Evolutionary conservation across 371 early-diverging fungal genomes (phyloP).

Genomic region (Mucor saturninus): DNA sequence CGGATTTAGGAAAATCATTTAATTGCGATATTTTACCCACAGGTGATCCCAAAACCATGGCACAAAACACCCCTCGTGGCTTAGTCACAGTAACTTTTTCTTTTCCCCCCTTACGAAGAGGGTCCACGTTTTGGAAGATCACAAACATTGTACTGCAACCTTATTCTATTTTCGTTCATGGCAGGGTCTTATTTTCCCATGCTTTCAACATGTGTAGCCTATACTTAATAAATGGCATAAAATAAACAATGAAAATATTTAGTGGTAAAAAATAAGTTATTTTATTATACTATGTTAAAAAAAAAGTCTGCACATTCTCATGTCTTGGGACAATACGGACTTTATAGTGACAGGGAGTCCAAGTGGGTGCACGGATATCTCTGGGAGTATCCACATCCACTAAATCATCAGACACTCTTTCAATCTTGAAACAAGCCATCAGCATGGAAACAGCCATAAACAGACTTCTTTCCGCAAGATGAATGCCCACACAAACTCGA

Average conservation of each 20-base stretch:
- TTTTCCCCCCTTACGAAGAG: too few relatives aligned
- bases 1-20: neutral
- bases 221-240: neutral
- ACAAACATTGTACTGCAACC: neutral
- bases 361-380: conserved; percentile 33
- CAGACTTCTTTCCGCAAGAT: conserved; percentile 52
- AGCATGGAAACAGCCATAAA: conserved; percentile 45
- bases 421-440: conserved; percentile 44
- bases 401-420: conserved; percentile 17
- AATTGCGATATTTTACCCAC: too few relatives aligned
- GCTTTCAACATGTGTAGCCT: neutral
- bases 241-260: too few relatives aligned
- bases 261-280: too few relatives aligned
- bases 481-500: conserved; percentile 56
- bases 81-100: too few relatives aligned
- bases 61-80: too few relatives aligned
- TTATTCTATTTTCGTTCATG: neutral
- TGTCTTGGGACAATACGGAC: conserved; percentile 40
- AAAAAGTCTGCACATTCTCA: conserved; percentile 20
- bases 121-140: neutral
- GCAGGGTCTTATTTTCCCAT: neutral
- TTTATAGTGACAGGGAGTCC: conserved; percentile 32
- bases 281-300: conserved; percentile 6
- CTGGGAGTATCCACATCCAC: conserved; percentile 29
- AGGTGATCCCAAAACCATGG: neutral